These are phyloP conservation scores for Leccinellum luteum DNA, from an alignment of 768 basidiomycete species.

Conservation along the genomic window DNA sequence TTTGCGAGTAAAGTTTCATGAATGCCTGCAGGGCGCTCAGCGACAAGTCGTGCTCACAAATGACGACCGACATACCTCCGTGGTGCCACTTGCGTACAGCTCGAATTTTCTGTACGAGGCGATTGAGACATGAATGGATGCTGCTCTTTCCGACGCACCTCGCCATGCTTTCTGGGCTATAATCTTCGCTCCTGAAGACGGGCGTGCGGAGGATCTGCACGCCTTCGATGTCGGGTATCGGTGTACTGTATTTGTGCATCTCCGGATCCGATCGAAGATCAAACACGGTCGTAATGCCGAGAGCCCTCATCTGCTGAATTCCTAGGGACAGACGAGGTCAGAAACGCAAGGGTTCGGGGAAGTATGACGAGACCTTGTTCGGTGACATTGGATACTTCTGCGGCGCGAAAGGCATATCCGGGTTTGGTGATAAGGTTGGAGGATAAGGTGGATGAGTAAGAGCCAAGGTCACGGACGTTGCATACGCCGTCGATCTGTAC, in stretches of 20 bases:
- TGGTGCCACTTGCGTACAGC: slow-evolving; percentile 77
- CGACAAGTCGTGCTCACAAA: neutral
- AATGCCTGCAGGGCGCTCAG: slow-evolving; percentile 52
- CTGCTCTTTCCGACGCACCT: slow-evolving; percentile 55
- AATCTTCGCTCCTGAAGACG: slow-evolving; percentile 68
- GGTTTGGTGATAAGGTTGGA: slow-evolving; percentile 56
- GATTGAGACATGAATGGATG: neutral
- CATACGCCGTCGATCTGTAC: slow-evolving; percentile 68
- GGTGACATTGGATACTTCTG: slow-evolving; percentile 69
- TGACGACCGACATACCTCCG: slow-evolving; percentile 48
- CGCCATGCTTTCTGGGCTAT: slow-evolving; percentile 82
- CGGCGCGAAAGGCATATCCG: slow-evolving; percentile 60
- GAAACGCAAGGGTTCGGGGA: neutral
- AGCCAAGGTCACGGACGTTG: slow-evolving; percentile 73
- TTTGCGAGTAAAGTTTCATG: slow-evolving; percentile 78
- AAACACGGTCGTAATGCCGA: slow-evolving; percentile 68
- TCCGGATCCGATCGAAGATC: slow-evolving; percentile 81
- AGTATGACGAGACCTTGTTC: slow-evolving; percentile 52
- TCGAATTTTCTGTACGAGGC: slow-evolving; percentile 39
- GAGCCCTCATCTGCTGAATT: slow-evolving; percentile 49
- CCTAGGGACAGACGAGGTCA: slow-evolving; percentile 40
- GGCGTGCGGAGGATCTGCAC: slow-evolving; percentile 60
- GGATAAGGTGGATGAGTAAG: slow-evolving; percentile 45
- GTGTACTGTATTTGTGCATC: slow-evolving; percentile 68
- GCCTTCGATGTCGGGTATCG: slow-evolving; percentile 61